Conservation (phyloP, 495 filamentous ascomycete genomes). For the Pyrenula massariospora region DNA sequence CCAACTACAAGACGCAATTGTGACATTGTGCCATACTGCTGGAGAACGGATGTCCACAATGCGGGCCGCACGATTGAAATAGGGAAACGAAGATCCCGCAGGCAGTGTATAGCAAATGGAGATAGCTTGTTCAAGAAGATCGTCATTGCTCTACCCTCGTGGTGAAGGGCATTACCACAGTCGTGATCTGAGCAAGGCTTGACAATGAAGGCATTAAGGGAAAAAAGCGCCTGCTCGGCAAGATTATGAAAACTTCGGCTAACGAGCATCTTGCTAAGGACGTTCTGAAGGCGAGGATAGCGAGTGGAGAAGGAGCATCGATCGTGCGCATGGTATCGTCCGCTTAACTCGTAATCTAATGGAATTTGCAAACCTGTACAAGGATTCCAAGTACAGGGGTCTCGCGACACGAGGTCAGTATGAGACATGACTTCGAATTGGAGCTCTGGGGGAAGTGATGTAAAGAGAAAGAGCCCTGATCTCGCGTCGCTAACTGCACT, state of each 20-base stretch:
- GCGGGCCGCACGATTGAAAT: background rate
- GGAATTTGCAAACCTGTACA: background rate
- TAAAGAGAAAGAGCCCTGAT: background rate
- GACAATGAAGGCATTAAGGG: background rate
- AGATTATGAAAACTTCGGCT: background rate
- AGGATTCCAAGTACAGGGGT: background rate
- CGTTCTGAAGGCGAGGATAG: background rate
- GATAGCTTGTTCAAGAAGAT: background rate
- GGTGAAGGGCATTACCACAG: background rate
- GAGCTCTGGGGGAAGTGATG: background rate
- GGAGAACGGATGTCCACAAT: background rate
- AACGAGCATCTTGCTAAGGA: background rate
- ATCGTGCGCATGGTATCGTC: background rate
- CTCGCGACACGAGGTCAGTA: background rate
- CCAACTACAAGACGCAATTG: background rate
- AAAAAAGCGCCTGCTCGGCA: background rate
- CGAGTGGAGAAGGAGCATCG: background rate
- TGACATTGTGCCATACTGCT: background rate
- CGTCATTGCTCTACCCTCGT: background rate
- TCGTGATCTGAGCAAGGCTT: background rate
- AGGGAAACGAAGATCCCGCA: background rate
- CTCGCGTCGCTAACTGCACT: background rate
- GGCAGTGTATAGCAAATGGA: background rate
- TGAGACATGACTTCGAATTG: background rate
- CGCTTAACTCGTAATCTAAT: background rate